Evolutionary conservation across 352 stramenopile species (phyloP).

Genomic region (Phytophthora pini): DNA sequence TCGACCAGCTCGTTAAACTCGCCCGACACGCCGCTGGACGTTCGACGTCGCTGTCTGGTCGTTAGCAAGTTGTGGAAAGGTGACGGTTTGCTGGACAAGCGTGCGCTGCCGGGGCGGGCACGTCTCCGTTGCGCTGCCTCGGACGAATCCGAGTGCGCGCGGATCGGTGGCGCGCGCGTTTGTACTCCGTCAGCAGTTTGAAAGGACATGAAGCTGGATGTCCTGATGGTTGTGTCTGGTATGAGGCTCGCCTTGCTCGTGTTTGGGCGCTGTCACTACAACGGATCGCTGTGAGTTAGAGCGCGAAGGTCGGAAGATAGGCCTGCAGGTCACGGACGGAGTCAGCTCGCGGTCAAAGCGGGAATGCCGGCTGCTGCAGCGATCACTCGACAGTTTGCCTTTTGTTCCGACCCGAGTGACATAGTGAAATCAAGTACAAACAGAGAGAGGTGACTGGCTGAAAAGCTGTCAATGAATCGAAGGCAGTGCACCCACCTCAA

Average conservation of each 20-base stretch:
- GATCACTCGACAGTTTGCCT: background rate
- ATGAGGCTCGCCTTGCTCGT: background rate
- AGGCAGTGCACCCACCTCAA: background rate
- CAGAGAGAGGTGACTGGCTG: slow-evolving; percentile 1
- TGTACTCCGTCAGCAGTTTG: slow-evolving; percentile 1
- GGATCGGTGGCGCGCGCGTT: slow-evolving; percentile 6
- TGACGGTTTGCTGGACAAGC: slow-evolving; percentile 18
- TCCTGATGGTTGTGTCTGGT: background rate
- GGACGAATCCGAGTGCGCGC: slow-evolving; percentile 23
- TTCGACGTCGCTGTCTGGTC: slow-evolving; percentile 31
- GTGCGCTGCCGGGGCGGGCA: slow-evolving; percentile 20
- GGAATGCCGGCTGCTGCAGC: background rate
- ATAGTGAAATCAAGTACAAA: slow-evolving; percentile 10
- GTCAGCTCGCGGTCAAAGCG: background rate
- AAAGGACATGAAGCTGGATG: slow-evolving; percentile 10
- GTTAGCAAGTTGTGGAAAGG: slow-evolving; percentile 31
- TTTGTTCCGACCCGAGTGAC: slow-evolving; percentile 4
- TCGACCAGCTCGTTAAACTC: slow-evolving; percentile 45
- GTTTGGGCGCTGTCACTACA: slow-evolving; percentile 1
- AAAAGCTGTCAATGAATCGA: slow-evolving; percentile 1
- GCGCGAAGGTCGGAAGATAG: slow-evolving; percentile 16
- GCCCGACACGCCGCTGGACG: slow-evolving; percentile 37
- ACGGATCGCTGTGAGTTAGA: background rate
- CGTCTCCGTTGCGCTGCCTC: slow-evolving; percentile 13
- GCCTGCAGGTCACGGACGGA: background rate